Percentiles rank a stretch among this genome's conserved stretches.
These are phyloP conservation scores for Caryocar brasiliense DNA, from an alignment of 441 rosid species.

Conservation along the genomic window DNA sequence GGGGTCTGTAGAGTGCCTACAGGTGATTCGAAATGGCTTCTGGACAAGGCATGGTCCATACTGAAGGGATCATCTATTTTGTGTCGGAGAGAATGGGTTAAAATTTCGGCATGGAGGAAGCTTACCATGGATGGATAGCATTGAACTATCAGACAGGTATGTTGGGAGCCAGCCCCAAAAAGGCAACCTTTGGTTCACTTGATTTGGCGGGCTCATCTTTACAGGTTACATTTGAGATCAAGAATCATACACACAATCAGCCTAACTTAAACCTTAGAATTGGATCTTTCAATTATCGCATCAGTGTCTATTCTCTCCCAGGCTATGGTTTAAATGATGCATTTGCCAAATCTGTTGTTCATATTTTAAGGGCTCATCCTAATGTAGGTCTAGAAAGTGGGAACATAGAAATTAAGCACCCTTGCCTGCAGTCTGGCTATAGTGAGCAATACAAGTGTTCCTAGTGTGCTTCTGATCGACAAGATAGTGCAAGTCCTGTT, in stretches of 20 bases:
- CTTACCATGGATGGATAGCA: slow-evolving; percentile 93
- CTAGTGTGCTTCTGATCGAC: slow-evolving; percentile 46
- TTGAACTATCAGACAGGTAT: slow-evolving; percentile 64
- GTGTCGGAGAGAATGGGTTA: slow-evolving; percentile 72
- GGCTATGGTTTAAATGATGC: slow-evolving; percentile 99
- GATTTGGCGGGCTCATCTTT: slow-evolving; percentile 96
- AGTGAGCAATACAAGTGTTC: slow-evolving; percentile 59
- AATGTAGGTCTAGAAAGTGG: slow-evolving; percentile 37
- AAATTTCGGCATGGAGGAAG: slow-evolving; percentile 88
- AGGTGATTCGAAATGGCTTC: slow-evolving; percentile 82
- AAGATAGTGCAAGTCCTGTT: slow-evolving; percentile 38
- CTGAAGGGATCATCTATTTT: slow-evolving; percentile 62
- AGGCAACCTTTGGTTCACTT: slow-evolving; percentile 85
- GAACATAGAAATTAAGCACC: slow-evolving; percentile 68
- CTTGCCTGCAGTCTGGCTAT: slow-evolving; percentile 88
- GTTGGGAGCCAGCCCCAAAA: slow-evolving; percentile 61
- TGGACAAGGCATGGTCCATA: slow-evolving; percentile 80
- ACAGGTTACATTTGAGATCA: slow-evolving; percentile 92
- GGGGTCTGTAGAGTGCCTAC: slow-evolving; percentile 82
- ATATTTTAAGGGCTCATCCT: slow-evolving; percentile 43
- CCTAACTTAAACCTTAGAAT: slow-evolving; percentile 68
- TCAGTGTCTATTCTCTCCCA: slow-evolving; percentile 88
- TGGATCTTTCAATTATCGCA: slow-evolving; percentile 68
- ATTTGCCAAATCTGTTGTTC: slow-evolving; percentile 79
- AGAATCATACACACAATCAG: slow-evolving; percentile 37